Evolutionary conservation across 1,284 basidiomycete genomes (phyloP).

Genomic region (Pseudozyma thailandica): DNA sequence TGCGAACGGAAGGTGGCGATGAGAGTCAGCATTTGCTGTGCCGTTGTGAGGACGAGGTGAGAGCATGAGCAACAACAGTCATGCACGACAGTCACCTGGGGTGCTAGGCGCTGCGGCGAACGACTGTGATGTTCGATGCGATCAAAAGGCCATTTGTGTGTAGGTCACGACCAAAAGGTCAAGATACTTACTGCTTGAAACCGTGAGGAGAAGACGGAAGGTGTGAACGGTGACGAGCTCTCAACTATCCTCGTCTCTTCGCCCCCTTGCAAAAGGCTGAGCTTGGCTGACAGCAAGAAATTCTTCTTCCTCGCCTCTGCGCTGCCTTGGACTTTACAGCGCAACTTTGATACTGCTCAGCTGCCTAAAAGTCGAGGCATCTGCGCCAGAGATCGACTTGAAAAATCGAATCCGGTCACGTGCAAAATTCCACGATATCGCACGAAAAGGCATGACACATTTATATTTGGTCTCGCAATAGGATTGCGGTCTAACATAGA

Average conservation of each 20-base stretch:
- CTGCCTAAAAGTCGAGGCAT: not conserved
- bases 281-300: constrained; percentile 6
- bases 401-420: constrained; percentile 37
- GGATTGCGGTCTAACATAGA: no score
- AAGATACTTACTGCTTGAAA: constrained; percentile 50
- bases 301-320: constrained; percentile 13
- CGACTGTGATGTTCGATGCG: not conserved
- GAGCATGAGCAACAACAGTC: not conserved
- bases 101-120: not conserved
- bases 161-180: constrained; percentile 11
- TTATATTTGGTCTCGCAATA: no score
- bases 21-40: constrained; percentile 14
- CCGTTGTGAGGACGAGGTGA: not conserved
- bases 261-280: not conserved
- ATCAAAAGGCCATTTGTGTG: not conserved
- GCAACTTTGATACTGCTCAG: constrained; percentile 7
- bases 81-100: no score
- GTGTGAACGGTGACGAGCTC: constrained; percentile 14
- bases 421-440: constrained; percentile 14
- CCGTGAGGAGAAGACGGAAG: constrained; percentile 41
- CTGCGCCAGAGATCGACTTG: no score
- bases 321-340: not conserved
- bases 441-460: no score
- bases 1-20: not conserved
- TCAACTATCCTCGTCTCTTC: not conserved